These are phyloP conservation scores for Ophiocordyceps robertsii DNA, from an alignment of 2,329 filamentous ascomycete genomes.

Conservation along the genomic window DNA sequence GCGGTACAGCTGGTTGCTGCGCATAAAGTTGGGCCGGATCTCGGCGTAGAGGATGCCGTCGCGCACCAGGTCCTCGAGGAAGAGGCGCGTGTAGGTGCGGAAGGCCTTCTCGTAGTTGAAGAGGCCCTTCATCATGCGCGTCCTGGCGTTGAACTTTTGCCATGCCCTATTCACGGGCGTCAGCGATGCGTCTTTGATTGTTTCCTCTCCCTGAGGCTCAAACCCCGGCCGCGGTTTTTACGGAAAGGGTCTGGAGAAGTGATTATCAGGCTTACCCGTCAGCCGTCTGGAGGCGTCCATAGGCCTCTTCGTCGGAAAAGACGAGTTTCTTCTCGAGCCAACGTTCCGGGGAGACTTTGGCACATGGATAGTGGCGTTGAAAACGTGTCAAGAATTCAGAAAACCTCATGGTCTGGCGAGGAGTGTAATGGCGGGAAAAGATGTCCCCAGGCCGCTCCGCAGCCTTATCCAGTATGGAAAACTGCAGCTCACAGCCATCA, in stretches of 20 bases:
- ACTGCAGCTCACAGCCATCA: conserved; percentile 45
- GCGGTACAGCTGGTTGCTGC: conserved; percentile 43
- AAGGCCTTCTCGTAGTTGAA: conserved; percentile 55
- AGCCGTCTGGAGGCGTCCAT: conserved; percentile 34
- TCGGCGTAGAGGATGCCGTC: conserved; percentile 62
- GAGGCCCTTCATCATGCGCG: conserved; percentile 59
- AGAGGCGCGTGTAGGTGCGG: conserved; percentile 42
- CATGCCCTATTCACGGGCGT: conserved; percentile 27
- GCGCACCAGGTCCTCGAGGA: conserved; percentile 46
- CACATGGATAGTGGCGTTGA: conserved; percentile 9
- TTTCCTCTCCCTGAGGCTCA: too few species aligned
- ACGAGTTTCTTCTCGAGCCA: conserved; percentile 52
- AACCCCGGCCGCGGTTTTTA: neutral
- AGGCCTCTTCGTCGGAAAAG: conserved; percentile 46
- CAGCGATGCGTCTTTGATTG: neutral
- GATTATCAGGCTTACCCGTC: conserved; percentile 31
- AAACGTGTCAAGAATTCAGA: conserved; percentile 24
- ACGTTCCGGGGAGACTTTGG: conserved; percentile 17
- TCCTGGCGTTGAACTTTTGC: conserved; percentile 54
- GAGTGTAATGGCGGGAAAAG: conserved; percentile 34
- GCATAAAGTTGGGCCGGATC: conserved; percentile 56
- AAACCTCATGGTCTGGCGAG: conserved; percentile 30
- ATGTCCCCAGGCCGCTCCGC: conserved; percentile 26
- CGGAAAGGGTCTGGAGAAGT: neutral
- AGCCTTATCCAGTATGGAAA: conserved; percentile 32